These are phyloP conservation scores for Aureobasidium sp. DNA, from an alignment of 2,329 filamentous ascomycete species.

Conservation along the genomic window DNA sequence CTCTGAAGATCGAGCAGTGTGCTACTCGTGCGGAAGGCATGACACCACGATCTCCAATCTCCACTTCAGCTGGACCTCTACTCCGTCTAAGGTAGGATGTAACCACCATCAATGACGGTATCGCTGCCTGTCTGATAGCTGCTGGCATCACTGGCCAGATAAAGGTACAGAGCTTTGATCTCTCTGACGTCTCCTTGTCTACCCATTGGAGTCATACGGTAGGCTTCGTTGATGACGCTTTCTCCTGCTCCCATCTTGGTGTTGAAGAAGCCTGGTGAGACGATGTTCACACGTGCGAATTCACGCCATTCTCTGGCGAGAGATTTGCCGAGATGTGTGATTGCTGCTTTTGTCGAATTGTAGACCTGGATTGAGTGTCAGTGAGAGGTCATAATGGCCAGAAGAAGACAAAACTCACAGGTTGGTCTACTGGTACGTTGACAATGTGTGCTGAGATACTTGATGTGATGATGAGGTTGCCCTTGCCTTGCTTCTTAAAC, in stretches of 20 bases:
- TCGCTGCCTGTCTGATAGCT: constrained; percentile 30
- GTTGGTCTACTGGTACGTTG: constrained; percentile 46
- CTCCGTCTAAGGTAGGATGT: constrained; percentile 27
- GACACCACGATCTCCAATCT: too few relatives aligned
- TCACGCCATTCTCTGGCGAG: constrained; percentile 52
- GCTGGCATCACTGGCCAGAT: constrained; percentile 29
- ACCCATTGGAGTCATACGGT: constrained; percentile 45
- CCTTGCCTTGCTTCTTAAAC: constrained; percentile 39
- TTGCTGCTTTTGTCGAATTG: constrained; percentile 50
- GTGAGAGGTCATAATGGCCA: too few relatives aligned
- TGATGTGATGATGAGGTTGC: constrained; percentile 45
- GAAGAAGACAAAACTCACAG: constrained; percentile 27
- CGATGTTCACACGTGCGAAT: constrained; percentile 51
- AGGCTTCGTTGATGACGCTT: constrained; percentile 39
- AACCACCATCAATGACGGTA: constrained; percentile 30
- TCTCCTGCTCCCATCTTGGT: constrained; percentile 49
- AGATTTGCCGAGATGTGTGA: constrained; percentile 50
- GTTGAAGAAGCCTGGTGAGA: constrained; percentile 50
- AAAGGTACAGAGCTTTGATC: constrained; percentile 30
- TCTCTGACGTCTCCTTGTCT: constrained; percentile 31
- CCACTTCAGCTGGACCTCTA: neutral
- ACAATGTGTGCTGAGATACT: constrained; percentile 31
- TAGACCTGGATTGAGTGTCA: constrained; percentile 34
- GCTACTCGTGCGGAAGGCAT: too few relatives aligned
- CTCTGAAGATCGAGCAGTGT: too few relatives aligned